A percentile compares a stretch with the other conserved stretches of the same genome.
phyloP scores from a whole-genome alignment of 2,329 filamentous ascomycete species.

The Sphaerostilbella broomeana region DNA sequence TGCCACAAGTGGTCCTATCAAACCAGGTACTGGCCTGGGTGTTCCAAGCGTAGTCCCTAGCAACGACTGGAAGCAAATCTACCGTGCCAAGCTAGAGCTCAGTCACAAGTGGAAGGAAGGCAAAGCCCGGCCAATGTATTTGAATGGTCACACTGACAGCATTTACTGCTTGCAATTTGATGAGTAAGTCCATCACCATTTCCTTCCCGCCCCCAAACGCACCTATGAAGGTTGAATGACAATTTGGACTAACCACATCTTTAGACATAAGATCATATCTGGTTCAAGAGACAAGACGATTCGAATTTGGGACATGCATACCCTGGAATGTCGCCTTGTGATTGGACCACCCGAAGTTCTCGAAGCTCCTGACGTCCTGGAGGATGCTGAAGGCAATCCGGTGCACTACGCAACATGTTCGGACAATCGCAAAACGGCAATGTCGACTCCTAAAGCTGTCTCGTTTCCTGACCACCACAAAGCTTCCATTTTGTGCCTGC shows the following conservation, averaged over 20 bases:
- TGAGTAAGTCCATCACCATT: conserved; percentile 54
- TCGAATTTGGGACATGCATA: conserved; percentile 91
- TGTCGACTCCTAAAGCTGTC: conserved; percentile 47
- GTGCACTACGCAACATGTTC: conserved; percentile 50
- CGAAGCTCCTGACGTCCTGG: conserved; percentile 43
- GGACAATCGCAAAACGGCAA: conserved; percentile 39
- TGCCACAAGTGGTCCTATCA: conserved; percentile 48
- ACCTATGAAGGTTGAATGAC: background rate
- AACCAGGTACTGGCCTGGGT: conserved; percentile 50
- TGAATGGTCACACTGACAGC: conserved; percentile 89
- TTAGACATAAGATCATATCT: conserved; percentile 86
- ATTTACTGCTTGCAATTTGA: conserved; percentile 99
- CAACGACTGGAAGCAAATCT: conserved; percentile 83
- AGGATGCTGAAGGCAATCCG: conserved; percentile 44
- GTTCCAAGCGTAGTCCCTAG: conserved; percentile 49
- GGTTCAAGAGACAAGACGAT: conserved; percentile 94
- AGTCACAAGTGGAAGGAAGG: conserved; percentile 74
- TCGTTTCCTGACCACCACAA: conserved; percentile 67
- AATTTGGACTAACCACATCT: too few species aligned
- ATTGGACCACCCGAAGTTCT: conserved; percentile 72
- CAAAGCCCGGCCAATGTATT: conserved; percentile 74
- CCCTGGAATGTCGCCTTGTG: conserved; percentile 74
- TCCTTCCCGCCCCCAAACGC: background rate
- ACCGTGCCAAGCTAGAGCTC: conserved; percentile 67
- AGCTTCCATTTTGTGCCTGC: conserved; percentile 88